A percentile compares a stretch with the other conserved stretches of the same genome.
Evolutionary conservation across 345 rosid species (phyloP).

Genomic region (Citrus sp.): DNA sequence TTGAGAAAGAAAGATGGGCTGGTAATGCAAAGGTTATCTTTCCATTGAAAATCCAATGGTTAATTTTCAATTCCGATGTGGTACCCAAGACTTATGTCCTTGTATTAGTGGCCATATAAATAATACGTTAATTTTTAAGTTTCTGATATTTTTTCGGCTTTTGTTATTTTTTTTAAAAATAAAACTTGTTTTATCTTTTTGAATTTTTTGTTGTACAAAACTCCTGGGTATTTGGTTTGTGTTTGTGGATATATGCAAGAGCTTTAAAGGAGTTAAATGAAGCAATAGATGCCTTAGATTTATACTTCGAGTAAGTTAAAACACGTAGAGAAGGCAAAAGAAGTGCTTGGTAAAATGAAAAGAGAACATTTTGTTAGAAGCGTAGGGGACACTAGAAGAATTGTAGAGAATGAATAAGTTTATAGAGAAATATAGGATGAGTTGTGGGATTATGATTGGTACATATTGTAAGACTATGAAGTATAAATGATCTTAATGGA

Average conservation of each 20-base stretch:
- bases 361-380: slow-evolving; percentile 66
- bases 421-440: slow-evolving; percentile 65
- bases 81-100: no score
- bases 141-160: no score
- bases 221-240: no score
- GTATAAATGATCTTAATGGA: not conserved
- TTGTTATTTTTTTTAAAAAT: no score
- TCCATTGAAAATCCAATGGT: no score
- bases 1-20: no score
- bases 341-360: slow-evolving; percentile 81
- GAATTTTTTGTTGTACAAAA: no score
- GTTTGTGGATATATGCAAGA: slow-evolving; percentile 68
- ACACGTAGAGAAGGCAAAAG: slow-evolving; percentile 63
- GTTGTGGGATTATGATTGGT: slow-evolving; percentile 66
- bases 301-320: slow-evolving; percentile 59
- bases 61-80: no score
- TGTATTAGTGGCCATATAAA: slow-evolving; percentile 9
- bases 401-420: slow-evolving; percentile 52
- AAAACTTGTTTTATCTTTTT: no score
- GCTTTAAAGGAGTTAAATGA: slow-evolving; percentile 55
- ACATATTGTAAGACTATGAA: slow-evolving; percentile 65
- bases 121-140: no score
- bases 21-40: no score
- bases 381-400: slow-evolving; percentile 69
- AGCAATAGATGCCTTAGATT: slow-evolving; percentile 43